phyloP scores from a whole-genome alignment of 1,284 basidiomycete genomes.

The Lentinula novae-zelandiae region DNA sequence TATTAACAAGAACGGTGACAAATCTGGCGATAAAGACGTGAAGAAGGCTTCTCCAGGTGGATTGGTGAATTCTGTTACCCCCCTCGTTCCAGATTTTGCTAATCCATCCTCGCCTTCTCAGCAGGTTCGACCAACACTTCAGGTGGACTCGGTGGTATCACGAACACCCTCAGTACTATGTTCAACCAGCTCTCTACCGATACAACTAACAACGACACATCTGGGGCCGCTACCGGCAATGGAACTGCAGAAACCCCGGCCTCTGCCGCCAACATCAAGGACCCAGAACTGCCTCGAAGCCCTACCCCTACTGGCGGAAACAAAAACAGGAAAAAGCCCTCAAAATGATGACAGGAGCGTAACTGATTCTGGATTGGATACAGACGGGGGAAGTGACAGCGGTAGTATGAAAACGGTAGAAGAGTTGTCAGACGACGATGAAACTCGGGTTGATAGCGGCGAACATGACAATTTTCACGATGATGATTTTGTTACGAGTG shows the following conservation, averaged over 20 bases:
- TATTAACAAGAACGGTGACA: constrained; percentile 5
- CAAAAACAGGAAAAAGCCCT: not conserved
- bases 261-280: constrained; percentile 3
- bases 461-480: constrained; percentile 3
- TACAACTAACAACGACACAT: not conserved
- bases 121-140: constrained; percentile 1
- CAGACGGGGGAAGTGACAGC: constrained; percentile 1
- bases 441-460: constrained; percentile 6
- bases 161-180: not conserved
- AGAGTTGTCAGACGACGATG: constrained; percentile 2
- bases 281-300: constrained; percentile 1
- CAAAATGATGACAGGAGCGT: too few species aligned
- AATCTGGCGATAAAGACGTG: not conserved
- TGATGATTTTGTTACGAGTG: constrained; percentile 4
- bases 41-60: constrained; percentile 25
- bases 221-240: not conserved
- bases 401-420: not conserved
- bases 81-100: not conserved
- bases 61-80: constrained; percentile 23
- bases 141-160: not conserved
- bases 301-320: not conserved
- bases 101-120: not conserved
- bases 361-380: not conserved
- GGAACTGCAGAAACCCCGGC: constrained; percentile 1
- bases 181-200: constrained; percentile 4